phyloP scores from a whole-genome alignment of 345 rosid species.

The Kandelia obovata region DNA sequence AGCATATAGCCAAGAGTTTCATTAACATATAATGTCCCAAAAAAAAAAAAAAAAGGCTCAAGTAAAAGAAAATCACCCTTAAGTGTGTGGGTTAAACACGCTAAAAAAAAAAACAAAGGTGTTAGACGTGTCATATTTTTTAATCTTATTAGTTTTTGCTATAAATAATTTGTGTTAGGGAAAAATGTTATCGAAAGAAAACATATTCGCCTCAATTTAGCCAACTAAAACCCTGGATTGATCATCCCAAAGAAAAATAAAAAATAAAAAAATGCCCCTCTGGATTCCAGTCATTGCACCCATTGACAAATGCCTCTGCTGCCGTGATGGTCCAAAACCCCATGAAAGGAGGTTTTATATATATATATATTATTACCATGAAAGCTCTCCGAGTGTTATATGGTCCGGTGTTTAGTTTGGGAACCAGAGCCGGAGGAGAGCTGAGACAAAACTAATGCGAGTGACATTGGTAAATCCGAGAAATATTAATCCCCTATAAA shows the following conservation, averaged over 20 bases:
- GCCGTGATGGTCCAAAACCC: slow-evolving; percentile 27
- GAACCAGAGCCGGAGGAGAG: slow-evolving; percentile 33
- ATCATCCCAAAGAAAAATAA: neutral
- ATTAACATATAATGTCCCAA: too few species aligned
- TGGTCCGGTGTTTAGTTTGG: slow-evolving; percentile 27
- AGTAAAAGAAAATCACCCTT: too few species aligned
- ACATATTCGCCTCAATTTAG: neutral
- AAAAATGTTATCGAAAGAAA: too few species aligned
- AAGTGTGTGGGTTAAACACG: too few species aligned
- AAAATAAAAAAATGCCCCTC: neutral
- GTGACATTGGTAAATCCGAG: slow-evolving; percentile 36
- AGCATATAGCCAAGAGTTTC: too few species aligned
- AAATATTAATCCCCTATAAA: slow-evolving; percentile 25
- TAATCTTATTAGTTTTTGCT: too few species aligned
- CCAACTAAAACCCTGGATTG: neutral
- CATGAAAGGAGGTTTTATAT: slow-evolving; percentile 4
- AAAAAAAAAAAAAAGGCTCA: too few species aligned
- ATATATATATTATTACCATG: neutral
- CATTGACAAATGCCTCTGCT: slow-evolving; percentile 22
- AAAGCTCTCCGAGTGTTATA: slow-evolving; percentile 23
- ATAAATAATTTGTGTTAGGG: too few species aligned
- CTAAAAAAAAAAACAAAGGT: too few species aligned
- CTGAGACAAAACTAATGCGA: slow-evolving; percentile 20
- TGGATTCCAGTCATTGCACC: slow-evolving; percentile 40
- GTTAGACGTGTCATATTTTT: too few species aligned